These are phyloP conservation scores for Debaryomyces subglobosus DNA, from an alignment of 1,139 yeast species.

Conservation along the genomic window DNA sequence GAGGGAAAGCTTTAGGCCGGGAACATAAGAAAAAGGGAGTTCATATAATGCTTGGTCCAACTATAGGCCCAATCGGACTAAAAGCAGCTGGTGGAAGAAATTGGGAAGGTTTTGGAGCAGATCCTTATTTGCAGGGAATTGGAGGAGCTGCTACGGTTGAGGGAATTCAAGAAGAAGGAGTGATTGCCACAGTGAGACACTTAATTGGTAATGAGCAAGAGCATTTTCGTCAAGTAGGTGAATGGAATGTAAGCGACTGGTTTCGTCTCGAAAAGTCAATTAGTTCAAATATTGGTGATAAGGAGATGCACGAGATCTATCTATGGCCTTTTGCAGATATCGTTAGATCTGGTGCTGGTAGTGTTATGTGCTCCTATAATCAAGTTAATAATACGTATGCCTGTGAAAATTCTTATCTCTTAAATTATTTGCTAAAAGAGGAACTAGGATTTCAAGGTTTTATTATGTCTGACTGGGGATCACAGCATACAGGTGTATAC, in stretches of 20 bases:
- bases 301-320: slow-evolving; percentile 64
- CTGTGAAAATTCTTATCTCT: slow-evolving; percentile 61
- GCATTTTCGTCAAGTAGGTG: slow-evolving; percentile 61
- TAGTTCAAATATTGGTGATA: slow-evolving; percentile 59
- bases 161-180: slow-evolving; percentile 63
- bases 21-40: slow-evolving; percentile 61
- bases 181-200: slow-evolving; percentile 58
- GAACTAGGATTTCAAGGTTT: slow-evolving; percentile 71
- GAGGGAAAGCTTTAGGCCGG: slow-evolving; percentile 61
- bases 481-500: slow-evolving; percentile 59
- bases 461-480: slow-evolving; percentile 70
- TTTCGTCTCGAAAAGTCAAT: slow-evolving; percentile 40
- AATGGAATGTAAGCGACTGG: slow-evolving; percentile 54
- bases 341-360: slow-evolving; percentile 61
- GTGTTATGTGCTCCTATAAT: slow-evolving; percentile 66
- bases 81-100: slow-evolving; percentile 68
- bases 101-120: slow-evolving; percentile 70
- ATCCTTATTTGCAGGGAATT: slow-evolving; percentile 63
- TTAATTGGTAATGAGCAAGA: slow-evolving; percentile 68
- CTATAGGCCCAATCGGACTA: slow-evolving; percentile 64
- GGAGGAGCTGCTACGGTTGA: slow-evolving; percentile 56
- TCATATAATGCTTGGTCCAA: slow-evolving; percentile 64
- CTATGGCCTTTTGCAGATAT: slow-evolving; percentile 72
- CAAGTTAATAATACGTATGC: slow-evolving; percentile 60
- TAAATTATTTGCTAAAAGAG: slow-evolving; percentile 59